Percentiles rank a stretch among this genome's conserved stretches.
phyloP scores from a whole-genome alignment of 164 flowering plant genomes.

The Nymphaea thermarum region DNA sequence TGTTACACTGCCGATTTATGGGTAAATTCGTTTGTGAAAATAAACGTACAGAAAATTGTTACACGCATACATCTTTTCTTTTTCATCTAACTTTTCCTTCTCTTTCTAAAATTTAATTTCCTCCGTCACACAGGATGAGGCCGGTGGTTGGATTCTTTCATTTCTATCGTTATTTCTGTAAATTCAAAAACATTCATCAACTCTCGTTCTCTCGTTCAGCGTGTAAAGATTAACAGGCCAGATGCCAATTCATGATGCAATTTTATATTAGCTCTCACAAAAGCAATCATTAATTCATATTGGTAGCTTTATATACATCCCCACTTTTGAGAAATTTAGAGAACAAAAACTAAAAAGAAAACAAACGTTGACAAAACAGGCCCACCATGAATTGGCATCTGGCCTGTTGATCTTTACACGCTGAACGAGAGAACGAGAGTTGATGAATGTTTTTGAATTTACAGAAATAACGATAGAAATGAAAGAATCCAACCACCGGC shows the following conservation, averaged over 20 bases:
- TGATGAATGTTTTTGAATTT: no score
- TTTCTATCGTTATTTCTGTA: no score
- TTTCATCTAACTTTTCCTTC: background rate
- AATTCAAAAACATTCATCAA: no score
- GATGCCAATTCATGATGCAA: background rate
- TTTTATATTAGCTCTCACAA: no score
- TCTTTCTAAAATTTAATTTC: no score
- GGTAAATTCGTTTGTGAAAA: background rate
- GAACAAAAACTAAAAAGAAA: background rate
- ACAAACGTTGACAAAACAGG: background rate
- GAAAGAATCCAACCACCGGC: background rate
- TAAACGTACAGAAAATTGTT: background rate
- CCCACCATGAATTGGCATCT: background rate
- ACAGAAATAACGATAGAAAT: no score
- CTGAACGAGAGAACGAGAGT: no score
- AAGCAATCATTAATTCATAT: no score
- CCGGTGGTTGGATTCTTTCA: background rate
- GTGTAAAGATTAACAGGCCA: background rate
- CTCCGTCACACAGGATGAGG: no score
- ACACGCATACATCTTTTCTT: background rate
- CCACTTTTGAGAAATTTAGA: background rate
- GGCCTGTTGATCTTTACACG: background rate
- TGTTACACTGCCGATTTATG: background rate
- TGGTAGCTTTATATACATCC: no score
- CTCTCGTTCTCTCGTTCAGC: no score